These are phyloP conservation scores for Cryptococcus sp. DNA, from an alignment of 1,284 basidiomycete genomes.

Conservation along the genomic window DNA sequence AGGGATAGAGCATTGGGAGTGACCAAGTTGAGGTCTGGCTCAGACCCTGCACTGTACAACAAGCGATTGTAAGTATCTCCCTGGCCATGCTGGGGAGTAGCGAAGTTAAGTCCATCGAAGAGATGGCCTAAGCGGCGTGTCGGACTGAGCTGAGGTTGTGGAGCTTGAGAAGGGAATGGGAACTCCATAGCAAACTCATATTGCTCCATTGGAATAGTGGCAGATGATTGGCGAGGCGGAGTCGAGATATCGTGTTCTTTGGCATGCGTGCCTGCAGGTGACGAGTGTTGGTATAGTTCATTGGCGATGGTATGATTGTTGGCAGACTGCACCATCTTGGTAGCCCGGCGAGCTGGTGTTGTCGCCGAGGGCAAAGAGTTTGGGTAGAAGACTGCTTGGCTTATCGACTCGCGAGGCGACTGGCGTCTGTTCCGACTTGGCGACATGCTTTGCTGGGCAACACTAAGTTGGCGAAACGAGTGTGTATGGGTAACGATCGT, in stretches of 20 bases:
- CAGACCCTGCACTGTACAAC: slow-evolving; percentile 14
- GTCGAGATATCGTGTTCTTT: slow-evolving; percentile 6
- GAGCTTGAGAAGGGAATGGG: slow-evolving; percentile 9
- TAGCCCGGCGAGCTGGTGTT: slow-evolving; percentile 1
- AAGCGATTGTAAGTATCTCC: slow-evolving; percentile 7
- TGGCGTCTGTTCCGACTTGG: slow-evolving; percentile 10
- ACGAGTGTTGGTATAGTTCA: too few relatives aligned
- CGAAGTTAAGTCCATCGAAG: slow-evolving; percentile 13
- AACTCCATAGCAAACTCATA: slow-evolving; percentile 11
- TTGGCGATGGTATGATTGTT: slow-evolving; percentile 26
- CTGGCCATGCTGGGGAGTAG: slow-evolving; percentile 4
- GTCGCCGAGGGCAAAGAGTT: slow-evolving; percentile 15
- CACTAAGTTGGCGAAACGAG: too few relatives aligned
- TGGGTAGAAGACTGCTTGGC: slow-evolving; percentile 29
- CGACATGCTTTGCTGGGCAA: slow-evolving; percentile 7
- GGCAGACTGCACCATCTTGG: slow-evolving; percentile 57
- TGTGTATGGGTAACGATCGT: too few relatives aligned
- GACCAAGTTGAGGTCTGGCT: slow-evolving; percentile 10
- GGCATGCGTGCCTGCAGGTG: slow-evolving; percentile 15
- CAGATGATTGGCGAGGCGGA: slow-evolving; percentile 2
- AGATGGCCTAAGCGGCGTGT: slow-evolving; percentile 11
- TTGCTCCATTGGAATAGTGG: neutral
- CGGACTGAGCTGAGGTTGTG: slow-evolving; percentile 6
- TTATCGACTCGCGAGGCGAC: slow-evolving; percentile 12
- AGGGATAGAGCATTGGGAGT: slow-evolving; percentile 10